A percentile compares a stretch with the other conserved stretches of the same genome.
Conservation (phyloP, 2,329 filamentous ascomycete genomes). For the Aureobasidium sp. region DNA sequence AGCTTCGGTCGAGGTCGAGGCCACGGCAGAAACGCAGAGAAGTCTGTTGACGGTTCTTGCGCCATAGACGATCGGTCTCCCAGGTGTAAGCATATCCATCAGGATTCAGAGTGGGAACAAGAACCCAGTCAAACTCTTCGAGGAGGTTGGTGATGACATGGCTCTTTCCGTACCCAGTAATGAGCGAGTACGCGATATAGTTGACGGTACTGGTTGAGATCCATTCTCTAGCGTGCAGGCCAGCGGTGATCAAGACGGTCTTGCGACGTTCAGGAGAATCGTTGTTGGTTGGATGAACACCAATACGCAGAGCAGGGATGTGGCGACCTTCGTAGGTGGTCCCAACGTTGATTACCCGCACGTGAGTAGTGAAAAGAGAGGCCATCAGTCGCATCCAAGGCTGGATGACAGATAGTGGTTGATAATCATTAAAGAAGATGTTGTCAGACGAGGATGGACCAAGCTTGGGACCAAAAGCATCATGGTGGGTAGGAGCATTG, state of each 20-base stretch:
- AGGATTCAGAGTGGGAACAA: constrained; percentile 83
- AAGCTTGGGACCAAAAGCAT: constrained; percentile 23
- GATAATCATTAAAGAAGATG: constrained; percentile 88
- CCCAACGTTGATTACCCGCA: constrained; percentile 69
- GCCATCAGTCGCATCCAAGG: constrained; percentile 88
- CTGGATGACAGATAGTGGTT: constrained; percentile 74
- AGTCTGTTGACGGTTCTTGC: constrained; percentile 85
- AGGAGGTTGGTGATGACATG: constrained; percentile 66
- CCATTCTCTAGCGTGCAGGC: constrained; percentile 93
- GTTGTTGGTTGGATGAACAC: constrained; percentile 49
- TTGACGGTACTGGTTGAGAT: constrained; percentile 87
- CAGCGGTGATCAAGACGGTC: constrained; percentile 75
- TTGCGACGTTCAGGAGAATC: constrained; percentile 50
- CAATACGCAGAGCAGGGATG: constrained; percentile 74
- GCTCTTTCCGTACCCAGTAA: constrained; percentile 72
- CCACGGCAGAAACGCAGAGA: constrained; percentile 76
- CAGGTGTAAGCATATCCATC: constrained; percentile 94
- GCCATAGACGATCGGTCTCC: constrained; percentile 86
- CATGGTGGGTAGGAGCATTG: constrained; percentile 4
- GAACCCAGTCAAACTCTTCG: constrained; percentile 76
- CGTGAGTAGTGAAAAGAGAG: constrained; percentile 81
- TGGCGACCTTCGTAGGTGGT: constrained; percentile 80
- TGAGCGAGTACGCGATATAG: constrained; percentile 81
- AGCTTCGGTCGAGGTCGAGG: constrained; percentile 81
- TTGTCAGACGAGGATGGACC: constrained; percentile 46